Conservation (phyloP, 1,284 basidiomycete species). For the Microbotryum silenes-acaulis region DNA sequence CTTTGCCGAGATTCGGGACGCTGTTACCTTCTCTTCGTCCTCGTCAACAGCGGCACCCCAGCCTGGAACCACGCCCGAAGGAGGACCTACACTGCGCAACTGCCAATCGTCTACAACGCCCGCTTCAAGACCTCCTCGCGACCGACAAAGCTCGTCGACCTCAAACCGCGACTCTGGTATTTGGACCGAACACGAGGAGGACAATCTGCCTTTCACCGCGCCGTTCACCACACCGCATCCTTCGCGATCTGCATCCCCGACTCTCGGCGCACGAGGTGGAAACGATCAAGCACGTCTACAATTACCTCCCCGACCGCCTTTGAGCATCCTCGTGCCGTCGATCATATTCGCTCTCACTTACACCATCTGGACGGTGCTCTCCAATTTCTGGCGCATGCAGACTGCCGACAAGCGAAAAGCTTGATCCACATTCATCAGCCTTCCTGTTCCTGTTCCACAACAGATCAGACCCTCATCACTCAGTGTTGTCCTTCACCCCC, state of each 20-base stretch:
- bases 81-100: neutral
- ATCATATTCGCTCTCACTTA: slow-evolving; percentile 17
- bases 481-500: too few relatives aligned
- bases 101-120: neutral
- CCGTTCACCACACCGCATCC: slow-evolving; percentile 11
- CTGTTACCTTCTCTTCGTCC: neutral
- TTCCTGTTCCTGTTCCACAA: too few relatives aligned
- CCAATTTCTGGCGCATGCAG: neutral
- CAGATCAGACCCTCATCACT: too few relatives aligned
- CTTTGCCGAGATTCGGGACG: neutral
- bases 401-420: too few relatives aligned
- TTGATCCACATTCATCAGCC: too few relatives aligned
- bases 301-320: slow-evolving; percentile 23
- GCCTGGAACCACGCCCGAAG: neutral
- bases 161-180: slow-evolving; percentile 4
- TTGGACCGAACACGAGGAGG: slow-evolving; percentile 14
- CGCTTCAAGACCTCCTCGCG: neutral
- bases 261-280: neutral
- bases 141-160: neutral
- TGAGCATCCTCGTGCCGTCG: slow-evolving; percentile 16
- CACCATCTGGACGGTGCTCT: slow-evolving; percentile 13
- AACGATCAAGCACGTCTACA: neutral
- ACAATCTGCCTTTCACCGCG: slow-evolving; percentile 11
- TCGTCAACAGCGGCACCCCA: neutral
- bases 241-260: slow-evolving; percentile 9